Percentiles rank a stretch among this genome's conserved stretches.
Evolutionary conservation across 1,284 basidiomycete species (phyloP).

Genomic region (Limonomyces culmigenus): DNA sequence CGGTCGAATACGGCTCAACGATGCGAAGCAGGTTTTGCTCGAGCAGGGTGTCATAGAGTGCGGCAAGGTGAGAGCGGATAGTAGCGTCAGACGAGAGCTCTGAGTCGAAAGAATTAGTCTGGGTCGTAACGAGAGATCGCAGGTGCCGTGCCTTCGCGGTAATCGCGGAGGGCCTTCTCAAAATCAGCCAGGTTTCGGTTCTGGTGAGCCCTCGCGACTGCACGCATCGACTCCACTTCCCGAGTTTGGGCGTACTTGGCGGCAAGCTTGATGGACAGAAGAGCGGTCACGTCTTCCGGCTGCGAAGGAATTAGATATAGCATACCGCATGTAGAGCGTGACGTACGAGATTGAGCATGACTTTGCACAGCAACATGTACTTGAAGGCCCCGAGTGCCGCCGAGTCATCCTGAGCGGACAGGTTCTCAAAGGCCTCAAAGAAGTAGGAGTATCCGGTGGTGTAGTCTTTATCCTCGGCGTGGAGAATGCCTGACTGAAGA

Average conservation of each 20-base stretch:
- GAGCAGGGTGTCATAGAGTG: constrained; percentile 87
- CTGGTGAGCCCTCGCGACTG: constrained; percentile 86
- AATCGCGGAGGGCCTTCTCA: constrained; percentile 75
- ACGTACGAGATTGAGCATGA: constrained; percentile 87
- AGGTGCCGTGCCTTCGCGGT: constrained; percentile 74
- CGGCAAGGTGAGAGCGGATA: constrained; percentile 84
- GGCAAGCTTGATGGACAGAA: constrained; percentile 79
- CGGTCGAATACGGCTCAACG: constrained; percentile 87
- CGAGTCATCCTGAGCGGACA: constrained; percentile 59
- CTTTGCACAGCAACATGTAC: constrained; percentile 96
- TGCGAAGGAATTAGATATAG: constrained; percentile 13
- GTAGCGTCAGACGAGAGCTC: constrained; percentile 89
- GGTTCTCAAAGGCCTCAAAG: constrained; percentile 86
- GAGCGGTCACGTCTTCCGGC: constrained; percentile 85
- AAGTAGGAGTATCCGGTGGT: constrained; percentile 97
- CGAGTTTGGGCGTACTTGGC: constrained; percentile 68
- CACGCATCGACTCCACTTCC: constrained; percentile 92
- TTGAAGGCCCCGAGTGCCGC: constrained; percentile 76
- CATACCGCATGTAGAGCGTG: neutral
- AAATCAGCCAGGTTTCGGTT: constrained; percentile 82
- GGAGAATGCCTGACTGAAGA: constrained; percentile 81
- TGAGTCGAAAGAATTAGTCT: constrained; percentile 14
- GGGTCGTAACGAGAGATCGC: neutral
- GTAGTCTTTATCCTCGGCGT: constrained; percentile 97
- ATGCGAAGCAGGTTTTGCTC: constrained; percentile 92